These are phyloP conservation scores for Podila clonocystis DNA, from an alignment of 192 early-diverging fungal genomes.

Conservation along the genomic window DNA sequence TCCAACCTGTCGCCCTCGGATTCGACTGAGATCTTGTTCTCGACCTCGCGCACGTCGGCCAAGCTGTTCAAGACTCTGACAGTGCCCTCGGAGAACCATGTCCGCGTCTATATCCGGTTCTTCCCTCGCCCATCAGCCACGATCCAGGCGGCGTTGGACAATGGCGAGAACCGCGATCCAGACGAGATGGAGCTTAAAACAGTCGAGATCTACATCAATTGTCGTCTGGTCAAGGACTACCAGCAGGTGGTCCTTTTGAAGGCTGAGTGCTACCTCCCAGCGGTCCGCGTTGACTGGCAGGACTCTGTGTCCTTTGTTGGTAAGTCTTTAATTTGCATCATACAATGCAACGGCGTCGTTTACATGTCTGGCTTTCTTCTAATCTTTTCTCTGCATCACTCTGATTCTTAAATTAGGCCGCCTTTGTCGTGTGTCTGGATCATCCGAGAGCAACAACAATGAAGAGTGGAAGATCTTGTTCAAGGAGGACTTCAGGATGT, in stretches of 20 bases:
- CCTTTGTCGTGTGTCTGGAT: slow-evolving; percentile 19
- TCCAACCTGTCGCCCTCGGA: slow-evolving; percentile 71
- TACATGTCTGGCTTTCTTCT: not conserved
- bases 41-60: slow-evolving; percentile 73
- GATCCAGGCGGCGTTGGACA: slow-evolving; percentile 55
- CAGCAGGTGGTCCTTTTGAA: slow-evolving; percentile 73
- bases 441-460: slow-evolving; percentile 31
- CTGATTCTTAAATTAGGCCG: slow-evolving; percentile 19
- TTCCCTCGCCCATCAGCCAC: slow-evolving; percentile 58
- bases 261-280: slow-evolving; percentile 69
- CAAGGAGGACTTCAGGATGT: slow-evolving; percentile 39
- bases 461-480: slow-evolving; percentile 65
- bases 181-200: slow-evolving; percentile 70
- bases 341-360: not conserved
- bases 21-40: slow-evolving; percentile 78
- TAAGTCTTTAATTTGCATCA: slow-evolving; percentile 10
- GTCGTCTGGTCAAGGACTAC: slow-evolving; percentile 83
- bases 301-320: slow-evolving; percentile 58
- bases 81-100: slow-evolving; percentile 70
- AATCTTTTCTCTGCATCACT: not conserved
- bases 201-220: slow-evolving; percentile 81
- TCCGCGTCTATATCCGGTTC: slow-evolving; percentile 76
- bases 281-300: slow-evolving; percentile 54
- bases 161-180: slow-evolving; percentile 47
- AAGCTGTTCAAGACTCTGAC: slow-evolving; percentile 78